Percentiles rank a stretch among this genome's conserved stretches.
Evolutionary conservation across 148 eudicot genomes (phyloP).

Genomic region (Fagopyrum homotropicum): DNA sequence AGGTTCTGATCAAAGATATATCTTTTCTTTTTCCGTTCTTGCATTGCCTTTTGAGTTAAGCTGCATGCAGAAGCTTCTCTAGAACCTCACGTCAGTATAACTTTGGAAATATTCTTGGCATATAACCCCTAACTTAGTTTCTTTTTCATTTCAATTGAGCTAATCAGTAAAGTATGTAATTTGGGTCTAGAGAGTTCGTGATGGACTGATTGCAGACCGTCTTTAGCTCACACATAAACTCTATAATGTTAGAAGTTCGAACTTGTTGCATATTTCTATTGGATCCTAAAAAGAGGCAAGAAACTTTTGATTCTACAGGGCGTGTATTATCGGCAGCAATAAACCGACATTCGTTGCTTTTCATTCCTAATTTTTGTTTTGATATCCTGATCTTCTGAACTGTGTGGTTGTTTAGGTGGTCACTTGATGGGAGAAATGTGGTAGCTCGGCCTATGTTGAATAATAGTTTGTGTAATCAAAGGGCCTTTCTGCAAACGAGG

Average conservation of each 20-base stretch:
- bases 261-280: neutral
- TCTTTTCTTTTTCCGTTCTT: neutral
- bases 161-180: neutral
- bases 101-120: neutral
- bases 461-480: constrained; percentile 21
- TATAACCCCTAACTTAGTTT: neutral
- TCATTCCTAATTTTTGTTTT: neutral
- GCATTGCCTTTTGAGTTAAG: neutral
- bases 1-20: neutral
- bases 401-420: constrained; percentile 26
- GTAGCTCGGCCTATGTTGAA: constrained; percentile 22
- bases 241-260: neutral
- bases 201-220: neutral
- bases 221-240: too few species aligned
- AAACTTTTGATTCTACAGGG: neutral
- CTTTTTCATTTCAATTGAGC: neutral
- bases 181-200: neutral
- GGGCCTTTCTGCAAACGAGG: constrained; percentile 16
- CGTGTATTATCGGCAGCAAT: neutral
- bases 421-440: constrained; percentile 23
- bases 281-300: neutral
- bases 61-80: neutral
- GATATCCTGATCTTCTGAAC: neutral
- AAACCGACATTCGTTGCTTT: neutral
- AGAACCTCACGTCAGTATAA: neutral